Evolutionary conservation across 1,284 basidiomycete genomes (phyloP).

Genomic region (Ganoderma lucidum): DNA sequence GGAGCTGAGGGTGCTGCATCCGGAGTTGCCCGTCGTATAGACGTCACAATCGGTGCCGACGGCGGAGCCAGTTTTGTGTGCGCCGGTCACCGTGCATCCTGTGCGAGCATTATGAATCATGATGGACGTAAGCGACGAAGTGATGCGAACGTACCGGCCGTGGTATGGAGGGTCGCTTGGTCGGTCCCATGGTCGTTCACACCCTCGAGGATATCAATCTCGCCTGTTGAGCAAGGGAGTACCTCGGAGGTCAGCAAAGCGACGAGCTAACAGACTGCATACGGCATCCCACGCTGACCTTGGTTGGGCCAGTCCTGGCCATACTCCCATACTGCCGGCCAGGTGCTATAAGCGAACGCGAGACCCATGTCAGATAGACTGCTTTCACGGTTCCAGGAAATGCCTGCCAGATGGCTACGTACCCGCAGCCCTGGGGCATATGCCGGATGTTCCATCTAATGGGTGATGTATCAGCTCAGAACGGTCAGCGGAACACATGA

Average conservation of each 20-base stretch:
- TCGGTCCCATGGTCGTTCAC: slow-evolving; percentile 67
- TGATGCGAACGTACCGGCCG: slow-evolving; percentile 41
- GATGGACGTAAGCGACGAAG: not conserved
- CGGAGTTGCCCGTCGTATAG: slow-evolving; percentile 61
- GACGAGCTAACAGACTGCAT: not conserved
- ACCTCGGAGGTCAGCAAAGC: not conserved
- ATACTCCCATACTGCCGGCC: slow-evolving; percentile 50
- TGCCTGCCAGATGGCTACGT: slow-evolving; percentile 37
- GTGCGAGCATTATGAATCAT: not conserved
- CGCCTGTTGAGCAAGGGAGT: slow-evolving; percentile 46
- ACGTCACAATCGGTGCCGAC: slow-evolving; percentile 56
- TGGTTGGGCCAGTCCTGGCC: slow-evolving; percentile 45
- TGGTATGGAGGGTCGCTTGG: slow-evolving; percentile 70
- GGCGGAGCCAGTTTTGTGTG: slow-evolving; percentile 13
- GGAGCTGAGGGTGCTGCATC: slow-evolving; percentile 59
- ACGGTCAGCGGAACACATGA: not conserved
- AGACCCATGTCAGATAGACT: not conserved
- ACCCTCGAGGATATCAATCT: slow-evolving; percentile 77
- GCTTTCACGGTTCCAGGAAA: not conserved
- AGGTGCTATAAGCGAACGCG: slow-evolving; percentile 37
- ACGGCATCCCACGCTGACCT: slow-evolving; percentile 24
- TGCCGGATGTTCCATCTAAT: slow-evolving; percentile 60
- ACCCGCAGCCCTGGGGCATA: slow-evolving; percentile 75
- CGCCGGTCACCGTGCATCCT: slow-evolving; percentile 5
- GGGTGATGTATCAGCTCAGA: not conserved